Percentiles rank a stretch among this genome's conserved stretches.
These are phyloP conservation scores for Guyanaporus albipodus DNA, from an alignment of 768 basidiomycete species.

Conservation along the genomic window DNA sequence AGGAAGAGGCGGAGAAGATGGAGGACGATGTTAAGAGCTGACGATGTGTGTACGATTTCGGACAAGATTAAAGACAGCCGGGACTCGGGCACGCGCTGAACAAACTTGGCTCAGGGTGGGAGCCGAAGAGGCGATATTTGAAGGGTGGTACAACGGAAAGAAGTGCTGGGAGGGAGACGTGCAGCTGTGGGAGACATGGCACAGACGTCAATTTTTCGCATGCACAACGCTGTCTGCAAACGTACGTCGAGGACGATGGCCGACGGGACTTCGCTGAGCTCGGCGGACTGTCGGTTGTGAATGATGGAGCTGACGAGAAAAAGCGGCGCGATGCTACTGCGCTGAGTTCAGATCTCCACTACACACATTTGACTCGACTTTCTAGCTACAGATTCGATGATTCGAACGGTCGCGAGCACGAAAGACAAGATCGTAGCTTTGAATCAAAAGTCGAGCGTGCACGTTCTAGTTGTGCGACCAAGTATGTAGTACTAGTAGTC, in stretches of 20 bases:
- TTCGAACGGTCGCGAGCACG: not conserved
- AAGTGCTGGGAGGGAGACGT: slow-evolving; percentile 6
- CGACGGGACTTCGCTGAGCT: slow-evolving; percentile 34
- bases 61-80: slow-evolving; percentile 32
- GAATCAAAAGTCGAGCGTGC: not conserved
- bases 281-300: slow-evolving; percentile 31
- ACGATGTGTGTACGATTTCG: slow-evolving; percentile 31
- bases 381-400: slow-evolving; percentile 1
- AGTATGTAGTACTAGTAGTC: no score
- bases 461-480: not conserved
- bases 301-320: slow-evolving; percentile 2
- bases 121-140: slow-evolving; percentile 26
- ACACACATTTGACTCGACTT: slow-evolving; percentile 1
- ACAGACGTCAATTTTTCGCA: slow-evolving; percentile 23
- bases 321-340: slow-evolving; percentile 3
- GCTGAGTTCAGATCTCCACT: slow-evolving; percentile 29
- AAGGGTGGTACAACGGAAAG: slow-evolving; percentile 20
- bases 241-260: slow-evolving; percentile 20
- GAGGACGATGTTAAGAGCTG: slow-evolving; percentile 14
- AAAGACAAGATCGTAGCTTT: no score
- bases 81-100: slow-evolving; percentile 35
- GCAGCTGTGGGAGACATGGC: slow-evolving; percentile 21
- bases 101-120: slow-evolving; percentile 34
- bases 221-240: slow-evolving; percentile 19
- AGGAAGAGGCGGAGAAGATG: slow-evolving; percentile 11